Percentiles rank a stretch among this genome's conserved stretches.
Conservation (phyloP, 2,329 filamentous ascomycete species). For the Aspergillus sojae region DNA sequence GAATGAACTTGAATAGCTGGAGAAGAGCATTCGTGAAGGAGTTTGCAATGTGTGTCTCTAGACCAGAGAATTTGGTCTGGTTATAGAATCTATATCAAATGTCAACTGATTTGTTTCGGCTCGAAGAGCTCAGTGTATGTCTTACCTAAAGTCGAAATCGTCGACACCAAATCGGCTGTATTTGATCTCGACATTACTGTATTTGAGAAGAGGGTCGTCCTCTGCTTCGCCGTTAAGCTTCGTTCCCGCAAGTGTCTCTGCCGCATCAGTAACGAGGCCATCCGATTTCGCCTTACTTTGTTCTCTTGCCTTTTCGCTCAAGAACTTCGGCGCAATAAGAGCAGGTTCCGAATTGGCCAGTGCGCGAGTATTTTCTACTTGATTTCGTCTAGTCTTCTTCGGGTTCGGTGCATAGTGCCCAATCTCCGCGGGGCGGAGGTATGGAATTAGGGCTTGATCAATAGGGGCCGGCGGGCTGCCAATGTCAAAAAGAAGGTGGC, state of each 20-base stretch:
- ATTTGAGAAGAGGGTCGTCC: constrained; percentile 82
- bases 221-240: constrained; percentile 73
- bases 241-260: constrained; percentile 67
- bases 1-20: constrained; percentile 89
- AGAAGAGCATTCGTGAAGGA: constrained; percentile 93
- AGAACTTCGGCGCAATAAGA: constrained; percentile 79
- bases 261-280: constrained; percentile 55
- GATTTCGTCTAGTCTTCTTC: constrained; percentile 73
- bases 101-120: not conserved
- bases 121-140: constrained; percentile 37
- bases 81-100: constrained; percentile 75
- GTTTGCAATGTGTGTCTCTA: constrained; percentile 96
- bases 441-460: constrained; percentile 69
- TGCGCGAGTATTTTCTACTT: constrained; percentile 75
- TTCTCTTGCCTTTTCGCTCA: constrained; percentile 89
- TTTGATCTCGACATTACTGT: constrained; percentile 94
- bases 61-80: constrained; percentile 83
- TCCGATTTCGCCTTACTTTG: constrained; percentile 44
- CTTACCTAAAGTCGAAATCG: constrained; percentile 98
- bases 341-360: constrained; percentile 63
- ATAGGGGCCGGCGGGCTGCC: constrained; percentile 78
- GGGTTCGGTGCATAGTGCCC: constrained; percentile 79
- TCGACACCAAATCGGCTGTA: constrained; percentile 99
- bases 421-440: constrained; percentile 71
- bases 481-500: constrained; percentile 78